Conservation (phyloP, 2,329 filamentous ascomycete species). For the Scorias spongiosa region DNA sequence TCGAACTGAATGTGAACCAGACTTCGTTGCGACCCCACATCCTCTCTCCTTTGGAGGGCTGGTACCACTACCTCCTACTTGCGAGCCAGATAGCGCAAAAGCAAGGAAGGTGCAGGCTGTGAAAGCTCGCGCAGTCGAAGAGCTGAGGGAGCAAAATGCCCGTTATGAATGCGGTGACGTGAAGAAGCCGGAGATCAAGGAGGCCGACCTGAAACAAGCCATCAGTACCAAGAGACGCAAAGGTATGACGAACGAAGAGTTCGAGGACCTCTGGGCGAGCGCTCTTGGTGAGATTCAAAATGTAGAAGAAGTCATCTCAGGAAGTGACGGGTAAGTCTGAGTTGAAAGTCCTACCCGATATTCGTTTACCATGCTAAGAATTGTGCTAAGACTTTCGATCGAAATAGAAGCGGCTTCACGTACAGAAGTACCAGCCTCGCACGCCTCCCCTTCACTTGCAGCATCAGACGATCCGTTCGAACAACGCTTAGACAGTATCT, state of each 20-base stretch:
- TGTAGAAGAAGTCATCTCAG: conserved; percentile 44
- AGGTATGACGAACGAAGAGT: conserved; percentile 73
- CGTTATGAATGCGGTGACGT: conserved; percentile 79
- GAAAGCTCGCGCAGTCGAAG: conserved; percentile 73
- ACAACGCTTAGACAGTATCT: conserved; percentile 75
- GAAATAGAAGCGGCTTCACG: conserved; percentile 44
- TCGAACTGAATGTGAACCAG: conserved; percentile 64
- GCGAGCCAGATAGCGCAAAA: conserved; percentile 89
- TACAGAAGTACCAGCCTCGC: conserved; percentile 83
- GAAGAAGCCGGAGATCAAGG: conserved; percentile 49
- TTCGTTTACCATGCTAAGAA: conserved; percentile 6
- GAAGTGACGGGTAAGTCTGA: conserved; percentile 42
- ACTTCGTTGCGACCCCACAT: conserved; percentile 74
- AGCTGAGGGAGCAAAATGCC: conserved; percentile 69
- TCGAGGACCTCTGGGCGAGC: conserved; percentile 71
- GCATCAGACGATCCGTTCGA: conserved; percentile 62
- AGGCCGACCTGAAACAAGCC: conserved; percentile 58
- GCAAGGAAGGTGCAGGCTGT: conserved; percentile 74
- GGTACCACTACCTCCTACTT: conserved; percentile 74
- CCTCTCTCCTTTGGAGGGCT: conserved; percentile 69
- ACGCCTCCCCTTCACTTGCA: conserved; percentile 73
- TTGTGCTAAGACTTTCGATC: conserved; percentile 46
- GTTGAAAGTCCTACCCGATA: background rate
- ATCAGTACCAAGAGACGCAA: conserved; percentile 64
- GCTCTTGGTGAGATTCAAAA: conserved; percentile 57